These are phyloP conservation scores for Colletotrichum echinochloae DNA, from an alignment of 2,329 filamentous ascomycete genomes.

Conservation along the genomic window DNA sequence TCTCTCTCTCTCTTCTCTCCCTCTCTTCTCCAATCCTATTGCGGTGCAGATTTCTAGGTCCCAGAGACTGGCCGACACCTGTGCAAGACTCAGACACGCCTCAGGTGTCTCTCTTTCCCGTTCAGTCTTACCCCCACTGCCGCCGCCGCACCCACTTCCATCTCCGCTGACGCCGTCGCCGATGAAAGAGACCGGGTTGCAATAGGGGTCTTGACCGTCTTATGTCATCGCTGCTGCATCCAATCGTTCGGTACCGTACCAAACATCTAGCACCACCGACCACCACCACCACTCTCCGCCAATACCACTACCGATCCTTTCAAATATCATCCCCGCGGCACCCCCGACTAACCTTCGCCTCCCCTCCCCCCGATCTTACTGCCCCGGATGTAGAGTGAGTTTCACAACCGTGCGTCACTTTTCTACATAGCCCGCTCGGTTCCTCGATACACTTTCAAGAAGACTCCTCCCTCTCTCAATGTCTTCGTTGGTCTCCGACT, in stretches of 20 bases:
- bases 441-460: conserved; percentile 1
- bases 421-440: conserved; percentile 27
- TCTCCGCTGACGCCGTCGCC: conserved; percentile 35
- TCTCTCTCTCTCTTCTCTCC: neutral
- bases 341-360: conserved; percentile 17
- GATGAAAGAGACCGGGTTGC: conserved; percentile 24
- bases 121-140: conserved; percentile 2
- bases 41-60: conserved; percentile 30
- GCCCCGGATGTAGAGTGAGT: conserved; percentile 35
- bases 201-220: conserved; percentile 36
- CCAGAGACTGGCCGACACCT: conserved; percentile 28
- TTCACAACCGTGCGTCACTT: conserved; percentile 16
- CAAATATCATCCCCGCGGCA: conserved; percentile 28
- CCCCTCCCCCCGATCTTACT: conserved; percentile 16
- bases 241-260: conserved; percentile 39
- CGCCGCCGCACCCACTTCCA: conserved; percentile 16
- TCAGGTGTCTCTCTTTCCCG: conserved; percentile 12
- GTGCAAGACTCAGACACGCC: conserved; percentile 21
- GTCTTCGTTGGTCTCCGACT: conserved; percentile 73
- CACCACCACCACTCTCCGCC: conserved; percentile 14
- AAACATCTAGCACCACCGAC: conserved; percentile 19
- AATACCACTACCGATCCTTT: conserved; percentile 21
- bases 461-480: conserved; percentile 53
- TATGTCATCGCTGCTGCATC: conserved; percentile 41
- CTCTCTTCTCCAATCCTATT: conserved; percentile 11